Percentiles rank a stretch among this genome's conserved stretches.
Evolutionary conservation across 768 basidiomycete genomes (phyloP).

Genomic region (Leucocoprinus sp.): DNA sequence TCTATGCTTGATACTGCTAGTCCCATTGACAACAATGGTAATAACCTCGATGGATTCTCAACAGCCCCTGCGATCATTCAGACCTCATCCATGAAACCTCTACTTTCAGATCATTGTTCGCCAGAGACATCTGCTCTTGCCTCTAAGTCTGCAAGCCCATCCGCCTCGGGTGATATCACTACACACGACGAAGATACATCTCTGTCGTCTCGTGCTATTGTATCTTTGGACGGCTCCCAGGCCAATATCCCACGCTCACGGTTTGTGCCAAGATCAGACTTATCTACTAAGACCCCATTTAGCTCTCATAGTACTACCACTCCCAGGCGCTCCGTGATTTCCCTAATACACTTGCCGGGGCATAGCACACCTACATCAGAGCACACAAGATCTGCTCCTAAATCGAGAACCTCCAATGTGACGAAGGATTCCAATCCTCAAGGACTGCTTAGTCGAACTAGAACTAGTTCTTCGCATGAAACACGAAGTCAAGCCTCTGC

Average conservation of each 20-base stretch:
- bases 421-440: not conserved
- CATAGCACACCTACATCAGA: constrained; percentile 7
- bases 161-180: not conserved
- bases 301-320: constrained; percentile 6
- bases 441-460: not conserved
- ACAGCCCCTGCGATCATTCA: not conserved
- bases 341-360: constrained; percentile 19
- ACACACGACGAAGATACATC: not conserved
- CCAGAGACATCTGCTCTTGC: not conserved
- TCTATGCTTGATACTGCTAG: not conserved
- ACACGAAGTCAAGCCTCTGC: not conserved
- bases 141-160: not conserved
- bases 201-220: constrained; percentile 1
- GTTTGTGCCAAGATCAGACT: constrained; percentile 14
- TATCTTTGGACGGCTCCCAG: not conserved
- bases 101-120: not conserved
- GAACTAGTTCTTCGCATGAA: not conserved
- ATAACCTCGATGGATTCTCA: not conserved
- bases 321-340: constrained; percentile 19
- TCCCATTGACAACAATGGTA: not conserved
- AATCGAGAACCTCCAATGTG: constrained; percentile 12
- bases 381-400: constrained; percentile 2
- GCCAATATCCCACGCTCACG: constrained; percentile 14
- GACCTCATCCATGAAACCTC: not conserved
- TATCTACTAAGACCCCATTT: constrained; percentile 16